Base-by-base conservation (phyloP, 2,329 filamentous ascomycete species). In the Trichoderma asperellum region DNA sequence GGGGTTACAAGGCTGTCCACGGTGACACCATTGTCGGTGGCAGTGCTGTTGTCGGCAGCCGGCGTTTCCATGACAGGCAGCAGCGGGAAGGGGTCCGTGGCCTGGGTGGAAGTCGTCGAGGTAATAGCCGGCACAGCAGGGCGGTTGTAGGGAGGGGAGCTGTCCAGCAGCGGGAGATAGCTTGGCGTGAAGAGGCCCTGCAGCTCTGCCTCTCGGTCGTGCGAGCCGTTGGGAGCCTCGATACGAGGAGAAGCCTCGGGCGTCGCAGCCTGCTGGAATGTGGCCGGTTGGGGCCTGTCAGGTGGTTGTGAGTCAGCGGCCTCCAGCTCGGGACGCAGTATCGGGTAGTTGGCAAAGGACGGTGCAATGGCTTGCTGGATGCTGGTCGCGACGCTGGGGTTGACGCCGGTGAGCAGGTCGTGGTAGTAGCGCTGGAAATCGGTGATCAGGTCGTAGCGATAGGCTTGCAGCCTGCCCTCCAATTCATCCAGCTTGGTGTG, bases 151-250 rank as follows among this genome's bases (percentile, higher is more conserved):
- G 67, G 72, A 59, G 75, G 74, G 69, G 75, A 75, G 71, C 82
- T 81, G 72, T 89, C 88, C 67, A 91, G 83, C 68, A 91, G 80
- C 56, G 88, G 88, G 68, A 91, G 83, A 74, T 87, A 91, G 71
- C 80, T 85, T 34, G 88, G 88, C 43, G 85, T 89, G 75, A 91
- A 90, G 70, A 91, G 79, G 71, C 88, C 88, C 72, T 85, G 84
- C 72, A 91, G 85, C 59, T 71, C 87, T 75, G 81, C 80, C 73
- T 90, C 87, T 70, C 86, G 84, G 70, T 86, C 85, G 78, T 85
- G 85, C 62, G 83, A 82, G 74, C 81, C 83, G 18, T 60, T 62
- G 61, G 80, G 79, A 72, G 76, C 73, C 72, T 76, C 76, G 73
- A 49, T 66, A 56, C 68, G 61, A 53, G 61, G 43, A 24, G 68